Base-by-base conservation (phyloP, 768 basidiomycete species). In the Lactarius sanguifluus region DNA sequence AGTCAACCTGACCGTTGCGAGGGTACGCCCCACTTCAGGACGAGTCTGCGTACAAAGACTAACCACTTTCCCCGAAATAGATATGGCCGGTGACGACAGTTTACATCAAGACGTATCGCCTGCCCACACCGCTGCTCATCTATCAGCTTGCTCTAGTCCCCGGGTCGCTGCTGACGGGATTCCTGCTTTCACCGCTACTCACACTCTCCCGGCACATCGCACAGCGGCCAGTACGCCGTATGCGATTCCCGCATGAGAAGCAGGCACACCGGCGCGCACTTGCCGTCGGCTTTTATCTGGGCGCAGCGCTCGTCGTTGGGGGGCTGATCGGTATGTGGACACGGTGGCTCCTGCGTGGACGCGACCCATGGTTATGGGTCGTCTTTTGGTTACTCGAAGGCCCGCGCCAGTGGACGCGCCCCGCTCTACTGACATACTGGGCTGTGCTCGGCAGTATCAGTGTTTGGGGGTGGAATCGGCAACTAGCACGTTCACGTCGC, bases 401-500 rank as follows among this genome's bases (percentile, higher is more conserved):
- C 5, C 80, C 80, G 71, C 85, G 82, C 64, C 82, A 85, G 71
- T 95, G 94, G 93, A 90, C 86, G 20, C 81, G 97, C 16, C 85
- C 88, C 1, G 85, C 83, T 9, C 79, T 99, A 54, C 77, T 97
- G 58, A 83, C 79, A 5, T 98, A 97, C 75, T 99, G 97, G 97
- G 90, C 81, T 8, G 77, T 84, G 5, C 76, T 96, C 34, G 91
- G 89, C 7, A 83, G 81, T 69, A 81, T 96, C 64, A 96, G 94
- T 65, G 92, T 98, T 28, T 95, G 90, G 9, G 96, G 93, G 0
- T 98, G 97, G 97, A 94, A 87, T 75, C 82, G 95, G 59, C 96
- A 97, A 75, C 78, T 98, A 57, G 89, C 88, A 6, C 81, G 94
- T 66, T 86, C 89, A 1, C 80, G 94, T 64, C 81, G 86, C 69